phyloP scores from a whole-genome alignment of 2,329 filamentous ascomycete genomes.

The Colletotrichum sojae region DNA sequence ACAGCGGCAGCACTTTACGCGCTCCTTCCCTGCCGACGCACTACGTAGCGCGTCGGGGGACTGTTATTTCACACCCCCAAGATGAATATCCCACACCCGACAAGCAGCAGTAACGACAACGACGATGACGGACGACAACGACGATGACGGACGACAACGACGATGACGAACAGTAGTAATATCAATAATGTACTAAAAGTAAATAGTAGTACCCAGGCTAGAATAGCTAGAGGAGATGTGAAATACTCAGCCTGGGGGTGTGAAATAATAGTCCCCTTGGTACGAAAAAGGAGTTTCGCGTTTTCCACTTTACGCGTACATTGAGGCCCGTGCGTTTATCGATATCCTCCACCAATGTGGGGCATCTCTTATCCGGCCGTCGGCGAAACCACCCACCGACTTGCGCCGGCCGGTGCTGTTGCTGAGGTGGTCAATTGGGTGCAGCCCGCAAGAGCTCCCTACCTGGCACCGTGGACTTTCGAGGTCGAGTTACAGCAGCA shows the following conservation, averaged over 20 bases:
- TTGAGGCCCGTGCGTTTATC: slow-evolving; percentile 25
- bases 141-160: too few species aligned
- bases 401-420: slow-evolving; percentile 29
- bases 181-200: too few species aligned
- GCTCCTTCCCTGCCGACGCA: slow-evolving; percentile 12
- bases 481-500: slow-evolving; percentile 23
- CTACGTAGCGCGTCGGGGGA: too few species aligned
- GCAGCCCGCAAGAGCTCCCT: slow-evolving; percentile 32
- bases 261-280: too few species aligned
- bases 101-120: too few species aligned
- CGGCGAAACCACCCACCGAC: slow-evolving; percentile 41
- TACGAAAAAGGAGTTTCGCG: slow-evolving; percentile 40
- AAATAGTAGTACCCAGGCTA: too few species aligned
- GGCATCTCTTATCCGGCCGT: slow-evolving; percentile 31
- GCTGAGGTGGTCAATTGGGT: slow-evolving; percentile 40
- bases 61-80: too few species aligned
- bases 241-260: too few species aligned
- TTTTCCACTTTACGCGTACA: slow-evolving; percentile 44
- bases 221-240: too few species aligned
- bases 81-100: too few species aligned
- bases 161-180: too few species aligned
- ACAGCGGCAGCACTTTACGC: slow-evolving; percentile 34
- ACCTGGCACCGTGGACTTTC: slow-evolving; percentile 39
- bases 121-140: too few species aligned
- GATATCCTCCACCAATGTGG: neutral